Evolutionary conservation across 441 rosid species (phyloP), one percentile per base, ranked within the genome.

Genomic region (Arabidopsis lyrata): DNA sequence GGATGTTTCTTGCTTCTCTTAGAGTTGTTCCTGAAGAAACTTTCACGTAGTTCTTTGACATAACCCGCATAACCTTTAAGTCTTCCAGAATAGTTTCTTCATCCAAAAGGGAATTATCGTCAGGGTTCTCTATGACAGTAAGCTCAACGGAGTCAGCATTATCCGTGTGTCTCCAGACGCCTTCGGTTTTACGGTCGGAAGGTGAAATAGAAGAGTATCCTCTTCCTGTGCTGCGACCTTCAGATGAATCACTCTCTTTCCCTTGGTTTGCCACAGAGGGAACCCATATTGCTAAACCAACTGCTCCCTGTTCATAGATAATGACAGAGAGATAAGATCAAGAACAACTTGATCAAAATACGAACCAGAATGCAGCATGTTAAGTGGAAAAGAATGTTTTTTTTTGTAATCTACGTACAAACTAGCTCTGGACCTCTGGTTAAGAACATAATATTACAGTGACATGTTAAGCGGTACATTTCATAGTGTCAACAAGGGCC

Each of bases 231-330:
- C 31, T 79, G 72, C 86, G 87, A 22, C 73, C 44, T 53, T 88
- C 94, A 68, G 94, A 81, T 63, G 80, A 73, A 67, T 90, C 93
- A 45, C 81, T 60, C 76, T 90, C 98, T 88, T 85, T 93, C 62
- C 69, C 77, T 64, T 87, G 97, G 83, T 93, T 92, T 79, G 90
- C 71, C 76, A 95, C 96, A 47, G 99, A 95, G 49, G 99, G 97
- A 70, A 95, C 99, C 97, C 99, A 95, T 82, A 95, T 95, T 34
- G 97, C 97, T 76, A 95, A 84, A 70, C 99, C 99, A 77, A 95
- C 97, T 59, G 99, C 97, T 66, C 99, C 99, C 97, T 95, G 78
- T 36, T 66, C 15, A 68, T 42, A 14, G 34, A 68, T 54, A 76
- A 15, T 41, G 41, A 71, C 55, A 74, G 59, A 54, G 16, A 58